Evolutionary conservation across 2,329 filamentous ascomycete species (phyloP), one percentile per base, ranked within the genome.

Genomic region (Aspergillus sp.): DNA sequence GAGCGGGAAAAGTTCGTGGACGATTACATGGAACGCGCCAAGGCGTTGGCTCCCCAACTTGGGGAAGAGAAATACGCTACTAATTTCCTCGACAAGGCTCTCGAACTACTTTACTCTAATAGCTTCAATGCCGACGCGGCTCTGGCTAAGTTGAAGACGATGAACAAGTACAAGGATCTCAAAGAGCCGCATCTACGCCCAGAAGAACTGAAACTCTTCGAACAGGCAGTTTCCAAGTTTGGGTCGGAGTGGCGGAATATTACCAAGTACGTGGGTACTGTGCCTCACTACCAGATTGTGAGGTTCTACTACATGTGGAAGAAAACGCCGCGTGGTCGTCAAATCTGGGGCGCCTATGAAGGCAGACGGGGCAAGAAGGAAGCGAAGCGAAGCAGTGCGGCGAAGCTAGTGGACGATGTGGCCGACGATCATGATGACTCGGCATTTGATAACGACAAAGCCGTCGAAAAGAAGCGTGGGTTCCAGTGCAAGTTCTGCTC

Each of bases 231-330:
- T 10, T 81, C 86, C 50, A 97, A 95, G 73, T 96, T 89, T 71
- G 95, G 95, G 21, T 97, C 94, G 0, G 95, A 99, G 77, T 87
- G 96, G 69, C 86, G 91, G 66, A 85, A 85, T 50, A 89, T 98
- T 61, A 92, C 89, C 65, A 88, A 90, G 67, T 91, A 97, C 74
- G 91, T 97, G 70, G 78, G 79, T n/a, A 91, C 89, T 0, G 87
- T 95, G 67, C 87, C 86, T 43, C 88, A 92, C 63, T 88, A 89
- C 54, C 87, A 91, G 60, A 89, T 97, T 63, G 92, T 96, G 25
- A 90, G 95, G 3, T 96, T 91, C 73, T 99, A 98, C 77, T 99
- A 99, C 74, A 91, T 91, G 66, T 99, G 95, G 95, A 99, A 99
- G 80, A 98, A 98, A 78, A 92, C 92, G 0, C 85, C 89, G 2